Conservation (phyloP, 331 rosid genomes). For the Telfairia occidentalis region DNA sequence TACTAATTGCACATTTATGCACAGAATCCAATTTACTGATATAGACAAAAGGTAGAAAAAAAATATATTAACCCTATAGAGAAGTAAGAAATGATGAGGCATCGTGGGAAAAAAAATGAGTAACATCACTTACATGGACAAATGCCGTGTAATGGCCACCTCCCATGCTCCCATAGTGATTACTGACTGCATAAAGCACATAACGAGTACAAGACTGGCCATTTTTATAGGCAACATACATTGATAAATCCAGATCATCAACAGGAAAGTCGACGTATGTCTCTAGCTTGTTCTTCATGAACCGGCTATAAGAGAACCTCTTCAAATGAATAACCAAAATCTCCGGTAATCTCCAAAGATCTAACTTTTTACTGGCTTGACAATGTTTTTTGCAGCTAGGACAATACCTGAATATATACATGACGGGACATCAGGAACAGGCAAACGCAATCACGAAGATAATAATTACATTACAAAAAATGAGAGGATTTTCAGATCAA, state of each 20-base stretch:
- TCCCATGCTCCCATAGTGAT: conserved; percentile 97
- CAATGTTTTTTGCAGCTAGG: conserved; percentile 79
- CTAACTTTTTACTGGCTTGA: conserved; percentile 94
- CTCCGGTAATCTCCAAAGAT: conserved; percentile 97
- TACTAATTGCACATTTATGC: neutral
- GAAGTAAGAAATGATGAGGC: neutral
- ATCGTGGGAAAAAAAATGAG: conserved; percentile 5
- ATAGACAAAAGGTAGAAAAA: neutral
- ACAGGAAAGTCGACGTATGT: conserved; percentile 88
- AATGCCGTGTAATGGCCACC: conserved; percentile 96
- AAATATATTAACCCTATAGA: neutral
- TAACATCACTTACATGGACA: conserved; percentile 69
- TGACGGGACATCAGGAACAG: neutral
- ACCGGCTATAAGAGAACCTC: conserved; percentile 93
- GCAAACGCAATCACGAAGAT: neutral
- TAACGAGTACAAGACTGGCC: conserved; percentile 48
- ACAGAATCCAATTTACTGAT: neutral
- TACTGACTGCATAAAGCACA: conserved; percentile 86
- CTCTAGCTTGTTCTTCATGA: conserved; percentile 82
- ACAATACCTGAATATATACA: conserved; percentile 54
- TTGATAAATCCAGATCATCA: conserved; percentile 80
- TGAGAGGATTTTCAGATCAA: neutral
- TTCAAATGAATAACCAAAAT: conserved; percentile 93
- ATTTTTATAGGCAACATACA: conserved; percentile 44
- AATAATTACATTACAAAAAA: neutral